Percentiles rank a stretch among this genome's conserved stretches.
Conservation (phyloP, 179 eudicot genomes). For the Spinacia oleracea region DNA sequence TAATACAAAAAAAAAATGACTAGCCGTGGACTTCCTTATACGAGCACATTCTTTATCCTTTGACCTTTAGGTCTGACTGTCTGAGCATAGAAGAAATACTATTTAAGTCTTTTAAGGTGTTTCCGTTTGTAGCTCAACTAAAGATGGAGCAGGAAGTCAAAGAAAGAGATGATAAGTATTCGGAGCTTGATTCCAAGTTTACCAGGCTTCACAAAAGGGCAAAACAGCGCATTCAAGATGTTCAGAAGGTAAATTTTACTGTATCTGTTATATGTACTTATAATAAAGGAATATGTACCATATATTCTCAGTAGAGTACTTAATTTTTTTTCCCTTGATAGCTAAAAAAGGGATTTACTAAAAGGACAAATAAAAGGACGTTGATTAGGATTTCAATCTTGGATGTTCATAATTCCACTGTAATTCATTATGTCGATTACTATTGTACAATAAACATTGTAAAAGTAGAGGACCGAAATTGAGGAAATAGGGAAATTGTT, state of each 20-base stretch:
- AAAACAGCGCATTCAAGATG: constrained; percentile 97
- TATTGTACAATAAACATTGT: no score
- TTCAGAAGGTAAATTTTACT: constrained; percentile 77
- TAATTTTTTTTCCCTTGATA: background rate
- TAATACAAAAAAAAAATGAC: no score
- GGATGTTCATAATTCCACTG: no score
- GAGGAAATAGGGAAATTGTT: background rate
- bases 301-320: background rate
- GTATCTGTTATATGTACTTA: background rate
- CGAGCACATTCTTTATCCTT: background rate
- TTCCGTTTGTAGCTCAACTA: constrained; percentile 60
- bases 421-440: no score
- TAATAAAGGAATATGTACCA: background rate
- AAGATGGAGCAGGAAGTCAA: constrained; percentile 91
- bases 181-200: constrained; percentile 92
- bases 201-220: constrained; percentile 97
- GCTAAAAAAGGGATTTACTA: background rate
- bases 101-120: constrained; percentile 21
- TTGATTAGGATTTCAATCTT: no score
- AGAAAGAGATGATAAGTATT: constrained; percentile 88
- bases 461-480: no score
- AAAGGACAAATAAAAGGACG: background rate
- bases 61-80: background rate
- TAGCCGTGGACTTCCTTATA: background rate
- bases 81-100: background rate